These are phyloP conservation scores for Nitzschia sp. DNA, from an alignment of 108 stramenopile genomes.

Conservation along the genomic window DNA sequence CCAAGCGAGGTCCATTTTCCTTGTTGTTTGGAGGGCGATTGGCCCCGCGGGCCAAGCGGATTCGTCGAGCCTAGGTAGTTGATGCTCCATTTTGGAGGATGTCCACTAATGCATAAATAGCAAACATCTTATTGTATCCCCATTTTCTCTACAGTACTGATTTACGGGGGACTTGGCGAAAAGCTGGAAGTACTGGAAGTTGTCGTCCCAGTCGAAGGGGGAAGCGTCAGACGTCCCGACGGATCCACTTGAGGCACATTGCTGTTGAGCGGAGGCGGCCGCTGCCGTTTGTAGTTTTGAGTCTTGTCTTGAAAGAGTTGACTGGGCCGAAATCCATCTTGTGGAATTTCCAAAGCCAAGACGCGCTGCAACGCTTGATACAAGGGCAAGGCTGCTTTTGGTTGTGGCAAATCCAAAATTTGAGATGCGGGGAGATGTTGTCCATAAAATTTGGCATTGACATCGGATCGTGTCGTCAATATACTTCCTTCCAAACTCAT, in stretches of 20 bases:
- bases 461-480: constrained; percentile 64
- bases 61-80: background rate
- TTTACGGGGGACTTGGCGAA: background rate
- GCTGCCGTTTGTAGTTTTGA: background rate
- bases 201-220: background rate
- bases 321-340: constrained; percentile 47
- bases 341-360: constrained; percentile 40
- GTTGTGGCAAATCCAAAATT: constrained; percentile 61
- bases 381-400: constrained; percentile 75
- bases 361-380: constrained; percentile 65
- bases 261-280: background rate
- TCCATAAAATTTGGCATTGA: constrained; percentile 91
- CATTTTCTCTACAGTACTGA: background rate
- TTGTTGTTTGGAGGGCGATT: background rate
- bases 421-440: constrained; percentile 31
- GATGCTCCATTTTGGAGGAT: background rate
- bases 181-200: background rate
- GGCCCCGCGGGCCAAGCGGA: constrained; percentile 7
- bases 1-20: constrained; percentile 9
- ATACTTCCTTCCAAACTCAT: constrained; percentile 80
- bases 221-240: constrained; percentile 3
- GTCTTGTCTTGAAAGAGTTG: constrained; percentile 29
- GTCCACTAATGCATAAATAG: background rate
- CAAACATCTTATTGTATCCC: background rate
- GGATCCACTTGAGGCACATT: constrained; percentile 3